Conservation (phyloP, 345 rosid species). For the Eucalyptus curtisii region DNA sequence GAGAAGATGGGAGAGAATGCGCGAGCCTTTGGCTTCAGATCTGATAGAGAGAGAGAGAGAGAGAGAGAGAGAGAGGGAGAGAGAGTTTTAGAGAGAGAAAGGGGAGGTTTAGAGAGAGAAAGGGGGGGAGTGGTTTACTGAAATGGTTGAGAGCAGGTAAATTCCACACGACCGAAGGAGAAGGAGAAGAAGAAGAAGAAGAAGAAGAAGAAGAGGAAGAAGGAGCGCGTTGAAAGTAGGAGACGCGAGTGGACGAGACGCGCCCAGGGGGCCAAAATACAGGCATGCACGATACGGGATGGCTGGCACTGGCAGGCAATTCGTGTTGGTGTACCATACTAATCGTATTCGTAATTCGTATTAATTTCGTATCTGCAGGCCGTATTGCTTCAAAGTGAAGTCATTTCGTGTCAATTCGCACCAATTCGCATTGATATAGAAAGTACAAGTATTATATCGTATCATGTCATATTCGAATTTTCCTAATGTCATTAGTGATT, state of each 20-base stretch:
- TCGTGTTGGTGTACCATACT: background rate
- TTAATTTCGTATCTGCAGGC: background rate
- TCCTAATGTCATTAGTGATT: background rate
- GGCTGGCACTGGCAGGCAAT: background rate
- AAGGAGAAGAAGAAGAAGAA: background rate
- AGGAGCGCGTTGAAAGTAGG: background rate
- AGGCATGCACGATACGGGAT: background rate
- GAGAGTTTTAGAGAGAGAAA: background rate
- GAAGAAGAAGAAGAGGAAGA: background rate
- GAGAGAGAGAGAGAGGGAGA: background rate
- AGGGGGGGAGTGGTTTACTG: background rate
- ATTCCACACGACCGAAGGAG: background rate
- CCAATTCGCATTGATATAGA: fast-evolving
- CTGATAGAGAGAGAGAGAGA: background rate
- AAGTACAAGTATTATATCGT: fast-evolving
- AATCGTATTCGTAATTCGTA: background rate
- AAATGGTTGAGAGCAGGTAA: background rate
- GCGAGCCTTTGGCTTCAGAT: background rate
- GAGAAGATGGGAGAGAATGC: background rate
- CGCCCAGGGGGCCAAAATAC: background rate
- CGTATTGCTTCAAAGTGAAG: background rate
- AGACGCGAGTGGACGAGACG: background rate
- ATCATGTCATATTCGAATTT: fast-evolving
- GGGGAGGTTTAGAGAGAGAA: background rate
- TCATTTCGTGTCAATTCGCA: fast-evolving